Evolutionary conservation across 805 yeast genomes (phyloP), one percentile per base, ranked within the genome.

Genomic region (Grigorovia transvaalensis): DNA sequence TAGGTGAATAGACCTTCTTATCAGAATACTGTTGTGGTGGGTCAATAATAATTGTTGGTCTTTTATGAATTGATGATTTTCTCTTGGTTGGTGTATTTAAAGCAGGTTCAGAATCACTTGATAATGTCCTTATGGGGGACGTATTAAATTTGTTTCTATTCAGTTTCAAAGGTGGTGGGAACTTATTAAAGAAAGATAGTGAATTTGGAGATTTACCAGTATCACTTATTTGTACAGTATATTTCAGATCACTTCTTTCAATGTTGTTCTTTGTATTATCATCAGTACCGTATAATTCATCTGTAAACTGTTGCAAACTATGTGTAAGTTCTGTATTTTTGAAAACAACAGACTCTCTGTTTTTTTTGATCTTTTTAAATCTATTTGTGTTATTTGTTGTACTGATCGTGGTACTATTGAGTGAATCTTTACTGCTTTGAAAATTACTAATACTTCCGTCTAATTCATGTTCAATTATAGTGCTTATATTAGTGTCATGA

Each of bases 281-380:
- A 18, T 51, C 56, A 8, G 57, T 42, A 38, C 71, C 71, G 46
- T 68, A 68, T 30, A 68, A 53, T 50, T 68, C 71, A 53, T 66
- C 67, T 1, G 69, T 68, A 42, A 68, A 61, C 51, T 65, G 68
- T 55, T 67, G 70, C 42, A 68, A 53, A 50, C 64, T 64, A 41
- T 60, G 60, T 8, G 67, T 61, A 44, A 68, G 51, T 47, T 64
- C 69, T 18, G 55, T 58, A 50, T 66, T 68, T 45, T 60, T 63
- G 50, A 50, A 62, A 50, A 53, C 57, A 49, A 48, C 68, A 54
- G 59, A 58, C 29, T 49, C 64, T 60, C 56, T 65, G 8, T 65
- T 56, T 47, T 61, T 63, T 47, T 60, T 64, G 13, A 62, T 50
- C 45, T 66, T 65, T 47, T 62, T 62, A 43, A 52, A 57, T 48